Evolutionary conservation across 2,329 filamentous ascomycete genomes (phyloP).

Genomic region (Colletotrichum viniferum): DNA sequence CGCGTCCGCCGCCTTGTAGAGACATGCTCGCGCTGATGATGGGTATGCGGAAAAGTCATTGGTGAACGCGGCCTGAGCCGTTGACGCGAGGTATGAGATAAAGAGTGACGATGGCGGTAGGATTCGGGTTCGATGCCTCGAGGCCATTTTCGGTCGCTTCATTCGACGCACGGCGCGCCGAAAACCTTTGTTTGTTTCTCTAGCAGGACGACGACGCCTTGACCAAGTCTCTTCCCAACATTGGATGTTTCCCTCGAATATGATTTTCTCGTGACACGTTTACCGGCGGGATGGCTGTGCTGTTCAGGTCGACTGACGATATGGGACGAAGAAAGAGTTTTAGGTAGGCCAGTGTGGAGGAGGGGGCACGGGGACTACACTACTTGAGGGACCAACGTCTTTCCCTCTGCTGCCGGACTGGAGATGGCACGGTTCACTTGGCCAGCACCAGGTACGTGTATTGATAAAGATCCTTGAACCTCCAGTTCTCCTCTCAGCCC

Average conservation of each 20-base stretch:
- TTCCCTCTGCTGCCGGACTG: background rate
- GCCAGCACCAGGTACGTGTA: background rate
- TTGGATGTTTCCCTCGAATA: background rate
- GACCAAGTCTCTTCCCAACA: background rate
- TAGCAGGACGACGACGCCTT: background rate
- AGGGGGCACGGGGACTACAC: background rate
- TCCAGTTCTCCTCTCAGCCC: background rate
- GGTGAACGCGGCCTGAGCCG: background rate
- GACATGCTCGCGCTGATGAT: background rate
- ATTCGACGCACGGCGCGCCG: slow-evolving; percentile 6
- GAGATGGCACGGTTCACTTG: slow-evolving; percentile 11
- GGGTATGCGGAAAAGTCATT: slow-evolving; percentile 17
- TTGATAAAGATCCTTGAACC: slow-evolving; percentile 6
- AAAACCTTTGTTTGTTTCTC: background rate
- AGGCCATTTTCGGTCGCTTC: slow-evolving; percentile 4
- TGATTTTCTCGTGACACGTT: background rate
- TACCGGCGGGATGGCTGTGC: background rate
- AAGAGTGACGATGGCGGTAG: slow-evolving; percentile 2
- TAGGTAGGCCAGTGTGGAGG: slow-evolving; percentile 13
- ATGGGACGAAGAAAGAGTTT: slow-evolving; percentile 17
- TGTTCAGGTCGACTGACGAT: background rate
- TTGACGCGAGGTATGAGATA: slow-evolving; percentile 3
- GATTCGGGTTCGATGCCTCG: slow-evolving; percentile 2
- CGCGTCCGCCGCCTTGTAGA: slow-evolving; percentile 1
- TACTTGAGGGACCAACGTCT: slow-evolving; percentile 6